Base-by-base conservation (phyloP, 495 filamentous ascomycete species). In the Daldinia childiae region DNA sequence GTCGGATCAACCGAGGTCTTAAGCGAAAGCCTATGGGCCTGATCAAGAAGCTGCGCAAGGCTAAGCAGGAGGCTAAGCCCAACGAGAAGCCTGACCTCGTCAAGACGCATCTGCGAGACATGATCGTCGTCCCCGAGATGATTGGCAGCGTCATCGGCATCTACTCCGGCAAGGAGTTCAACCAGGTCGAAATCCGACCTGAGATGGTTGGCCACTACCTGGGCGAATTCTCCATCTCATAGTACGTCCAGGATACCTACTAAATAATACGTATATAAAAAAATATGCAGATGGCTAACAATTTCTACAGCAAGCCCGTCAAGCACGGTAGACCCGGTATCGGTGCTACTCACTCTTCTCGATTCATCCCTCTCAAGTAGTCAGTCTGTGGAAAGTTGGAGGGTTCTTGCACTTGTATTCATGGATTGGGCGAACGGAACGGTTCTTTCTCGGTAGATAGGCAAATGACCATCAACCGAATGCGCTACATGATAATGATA, bases 121-220 rank as follows among this genome's bases (percentile, higher is more conserved):
- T 99, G 95, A 98, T 99, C 80, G 89, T 99, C 78, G 95, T 99
- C 77, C 95, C 91, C 73, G 95, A 99, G 90, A 97, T 99, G 95
- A 99, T 99, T 82, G 95, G 95, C 71, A 90, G 86, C 82, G 95
- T 99, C 77, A 90, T 99, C 79, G 95, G 95, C 82, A 95, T 99
- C 87, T 99, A 99, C 90, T 95, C 92, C 69, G 95, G 95, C 82
- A 99, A 99, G 90, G 96, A 98, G 86, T 99, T 98, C 91, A 99
- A 99, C 89, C 94, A 97, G 88, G 93, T 99, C 76, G 95, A 99
- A 84, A 95, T 99, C 86, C 97, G 97, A 90, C 95, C 95, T 67
- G 95, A 99, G 90, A 99, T 99, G 95, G 95, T 99, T 85, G 95
- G 95, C 80, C 94, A 97, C 88, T 99, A 99, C 89, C 88, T 99